Base-by-base conservation (phyloP, 805 yeast genomes). In the Debaryomyces maramus region DNA sequence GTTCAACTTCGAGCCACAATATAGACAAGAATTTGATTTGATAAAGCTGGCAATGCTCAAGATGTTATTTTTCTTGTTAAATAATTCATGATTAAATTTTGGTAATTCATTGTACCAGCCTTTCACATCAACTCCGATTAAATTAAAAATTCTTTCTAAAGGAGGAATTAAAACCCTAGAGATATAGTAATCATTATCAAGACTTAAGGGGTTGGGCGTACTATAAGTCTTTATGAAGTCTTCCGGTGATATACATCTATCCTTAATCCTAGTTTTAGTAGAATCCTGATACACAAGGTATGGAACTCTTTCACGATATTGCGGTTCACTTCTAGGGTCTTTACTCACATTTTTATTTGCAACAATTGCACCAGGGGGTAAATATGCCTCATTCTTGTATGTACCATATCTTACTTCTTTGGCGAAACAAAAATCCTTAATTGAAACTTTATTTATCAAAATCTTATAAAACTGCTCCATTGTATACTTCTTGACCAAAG, bases 281-380 rank as follows among this genome's bases (percentile, higher is more conserved):
- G 61, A 36, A 28, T 77, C 79, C 39, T 77, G 77, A 5, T 81
- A 68, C 2, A 93, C 95, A 10, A 93, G 73, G 56, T 88, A 93
- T 0, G 96, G 93, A 0, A 93, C 88, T 34, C 98, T 67, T 58
- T 93, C 97, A 39, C 77, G 74, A 48, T 86, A 91, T 57, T 91
- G 97, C 0, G 97, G 96, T 51, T 80, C 89, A 1, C 83, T 74
- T 28, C 95, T 64, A 13, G 73, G 76, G 56, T 93, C 99, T 4
- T 69, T 58, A 21, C 73, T 73, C 60, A 80, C 75, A 43, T 73
- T 75, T 46, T 76, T 75, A 45, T 75, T 73, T n/a, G 93, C 84
- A 1, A 93, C 73, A 10, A 81, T 72, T 0, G 99, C 98, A 0
- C 98, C 98, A 0, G 98, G 93, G 0, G 99, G 99, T 2, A 88